Conservation (phyloP, 139 green algal genomes). For the Micractinium sp. region DNA sequence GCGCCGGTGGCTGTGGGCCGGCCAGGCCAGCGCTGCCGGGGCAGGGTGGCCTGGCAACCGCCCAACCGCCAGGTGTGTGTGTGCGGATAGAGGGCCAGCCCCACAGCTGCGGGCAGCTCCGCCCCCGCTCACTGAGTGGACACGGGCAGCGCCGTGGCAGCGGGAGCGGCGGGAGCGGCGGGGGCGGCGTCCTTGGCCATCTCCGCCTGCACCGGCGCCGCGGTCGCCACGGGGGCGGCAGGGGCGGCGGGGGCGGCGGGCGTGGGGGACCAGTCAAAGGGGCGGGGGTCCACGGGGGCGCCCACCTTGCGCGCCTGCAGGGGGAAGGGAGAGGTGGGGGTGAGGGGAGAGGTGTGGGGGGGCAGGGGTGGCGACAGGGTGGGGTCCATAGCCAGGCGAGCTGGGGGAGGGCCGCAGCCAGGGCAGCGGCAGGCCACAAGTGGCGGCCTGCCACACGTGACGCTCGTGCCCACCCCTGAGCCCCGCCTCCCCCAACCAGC, state of each 20-base stretch:
- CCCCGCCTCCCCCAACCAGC: no score
- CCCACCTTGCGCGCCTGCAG: constrained; percentile 9
- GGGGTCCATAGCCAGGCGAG: not conserved
- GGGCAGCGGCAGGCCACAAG: no score
- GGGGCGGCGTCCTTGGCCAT: constrained; percentile 4
- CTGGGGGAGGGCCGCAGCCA: not conserved
- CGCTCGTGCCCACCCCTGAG: no score
- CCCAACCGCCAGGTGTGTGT: no score
- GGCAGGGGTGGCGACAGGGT: not conserved
- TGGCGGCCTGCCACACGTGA: no score
- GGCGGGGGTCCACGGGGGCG: constrained; percentile 15
- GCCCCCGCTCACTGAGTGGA: not conserved
- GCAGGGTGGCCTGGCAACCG: no score
- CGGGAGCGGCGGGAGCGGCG: not conserved
- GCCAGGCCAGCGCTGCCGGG: no score
- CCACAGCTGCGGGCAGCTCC: no score
- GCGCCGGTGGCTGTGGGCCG: no score
- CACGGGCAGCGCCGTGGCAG: not conserved
- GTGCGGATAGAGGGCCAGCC: no score
- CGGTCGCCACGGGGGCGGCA: not conserved
- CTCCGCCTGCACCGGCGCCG: constrained; percentile 8
- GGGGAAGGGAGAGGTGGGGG: not conserved
- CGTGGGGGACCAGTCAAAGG: constrained; percentile 23
- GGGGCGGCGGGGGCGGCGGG: not conserved
- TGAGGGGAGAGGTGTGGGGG: not conserved